phyloP scores from a whole-genome alignment of 1,139 yeast species.

The Geotrichum cucujoidarum region DNA sequence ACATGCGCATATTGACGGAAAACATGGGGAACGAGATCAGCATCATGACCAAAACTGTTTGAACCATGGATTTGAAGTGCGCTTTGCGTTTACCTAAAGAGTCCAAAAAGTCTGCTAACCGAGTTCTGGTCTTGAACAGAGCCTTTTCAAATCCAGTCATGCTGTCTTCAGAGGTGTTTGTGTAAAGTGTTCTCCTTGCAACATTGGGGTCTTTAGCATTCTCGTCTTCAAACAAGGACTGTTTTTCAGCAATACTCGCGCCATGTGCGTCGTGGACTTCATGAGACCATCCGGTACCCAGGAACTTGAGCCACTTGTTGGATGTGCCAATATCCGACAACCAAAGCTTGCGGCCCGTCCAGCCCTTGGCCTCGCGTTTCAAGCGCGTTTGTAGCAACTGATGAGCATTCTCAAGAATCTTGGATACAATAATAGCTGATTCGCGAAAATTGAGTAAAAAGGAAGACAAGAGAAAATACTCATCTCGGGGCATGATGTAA shows the following conservation, averaged over 20 bases:
- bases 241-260: conserved; percentile 20
- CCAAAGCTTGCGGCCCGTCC: conserved; percentile 43
- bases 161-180: conserved; percentile 2
- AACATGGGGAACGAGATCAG: conserved; percentile 48
- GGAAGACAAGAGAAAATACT: conserved; percentile 46
- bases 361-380: conserved; percentile 36
- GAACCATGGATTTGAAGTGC: conserved; percentile 45
- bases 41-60: conserved; percentile 44
- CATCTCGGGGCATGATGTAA: conserved; percentile 44
- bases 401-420: conserved; percentile 36
- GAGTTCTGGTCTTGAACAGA: conserved; percentile 9
- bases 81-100: conserved; percentile 32
- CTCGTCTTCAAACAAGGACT: conserved; percentile 3
- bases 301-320: conserved; percentile 37
- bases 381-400: conserved; percentile 35
- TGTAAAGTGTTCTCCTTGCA: conserved; percentile 1
- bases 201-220: neutral
- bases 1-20: conserved; percentile 41
- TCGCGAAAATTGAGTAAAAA: conserved; percentile 46
- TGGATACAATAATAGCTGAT: conserved; percentile 35
- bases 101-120: conserved; percentile 25
- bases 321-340: conserved; percentile 38
- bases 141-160: neutral
- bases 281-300: conserved; percentile 28
- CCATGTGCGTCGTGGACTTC: conserved; percentile 28